Conservation (phyloP, 148 eudicot species). For the Rhododendron mucronatum region DNA sequence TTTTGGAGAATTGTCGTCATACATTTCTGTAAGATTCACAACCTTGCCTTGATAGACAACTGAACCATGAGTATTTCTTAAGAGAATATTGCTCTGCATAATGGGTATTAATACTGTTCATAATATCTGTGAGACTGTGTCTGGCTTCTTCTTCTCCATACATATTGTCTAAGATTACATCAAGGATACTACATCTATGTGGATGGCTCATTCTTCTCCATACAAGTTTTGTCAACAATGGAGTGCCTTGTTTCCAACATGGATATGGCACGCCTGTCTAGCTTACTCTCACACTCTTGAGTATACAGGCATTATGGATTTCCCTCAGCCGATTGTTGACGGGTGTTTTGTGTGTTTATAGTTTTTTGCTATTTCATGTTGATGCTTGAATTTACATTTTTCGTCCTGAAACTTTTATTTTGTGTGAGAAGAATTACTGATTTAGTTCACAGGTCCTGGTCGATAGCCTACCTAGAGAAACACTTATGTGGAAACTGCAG, state of each 20-base stretch:
- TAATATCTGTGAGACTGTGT: background rate
- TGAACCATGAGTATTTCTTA: background rate
- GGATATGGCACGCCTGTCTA: background rate
- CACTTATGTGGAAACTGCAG: conserved; percentile 72
- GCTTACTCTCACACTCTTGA: background rate
- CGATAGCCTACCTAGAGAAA: conserved; percentile 39
- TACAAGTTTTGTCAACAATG: background rate
- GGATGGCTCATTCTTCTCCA: background rate
- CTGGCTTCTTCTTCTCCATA: background rate
- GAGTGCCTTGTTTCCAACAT: background rate
- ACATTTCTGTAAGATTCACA: conserved; percentile 50
- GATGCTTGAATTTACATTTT: background rate
- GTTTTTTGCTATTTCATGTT: background rate
- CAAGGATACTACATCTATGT: background rate
- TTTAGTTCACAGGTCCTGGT: conserved; percentile 43
- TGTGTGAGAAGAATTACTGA: conserved; percentile 14
- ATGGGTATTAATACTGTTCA: background rate
- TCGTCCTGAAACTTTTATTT: background rate
- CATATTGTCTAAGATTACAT: background rate
- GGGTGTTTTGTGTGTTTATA: background rate
- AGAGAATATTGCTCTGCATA: background rate
- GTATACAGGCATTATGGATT: background rate
- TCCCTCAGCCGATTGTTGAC: background rate
- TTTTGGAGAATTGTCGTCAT: conserved; percentile 39
- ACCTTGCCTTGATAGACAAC: background rate